Percentiles rank a stretch among this genome's conserved stretches.
Conservation (phyloP, 352 stramenopile genomes). For the Pythium dissotocum region DNA sequence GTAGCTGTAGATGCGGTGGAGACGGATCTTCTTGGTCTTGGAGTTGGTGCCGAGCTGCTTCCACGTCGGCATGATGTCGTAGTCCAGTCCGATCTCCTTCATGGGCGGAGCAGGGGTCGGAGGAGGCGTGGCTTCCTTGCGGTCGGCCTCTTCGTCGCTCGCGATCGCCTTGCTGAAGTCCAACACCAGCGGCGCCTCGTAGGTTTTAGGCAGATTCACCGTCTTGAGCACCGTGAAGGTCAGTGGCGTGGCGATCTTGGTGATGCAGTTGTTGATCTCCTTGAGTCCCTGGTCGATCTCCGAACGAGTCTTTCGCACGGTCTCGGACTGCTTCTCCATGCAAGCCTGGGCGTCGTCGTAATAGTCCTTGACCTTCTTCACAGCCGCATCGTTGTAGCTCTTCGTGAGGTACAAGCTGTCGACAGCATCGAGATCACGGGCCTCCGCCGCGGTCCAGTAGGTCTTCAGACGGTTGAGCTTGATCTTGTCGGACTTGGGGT, state of each 20-base stretch:
- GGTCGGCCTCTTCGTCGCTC: neutral
- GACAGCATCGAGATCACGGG: neutral
- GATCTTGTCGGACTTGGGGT: constrained; percentile 7
- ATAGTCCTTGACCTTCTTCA: constrained; percentile 9
- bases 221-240: constrained; percentile 4
- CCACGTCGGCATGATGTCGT: constrained; percentile 1
- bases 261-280: constrained; percentile 7
- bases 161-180: neutral
- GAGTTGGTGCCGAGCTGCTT: neutral
- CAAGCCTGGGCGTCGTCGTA: constrained; percentile 14
- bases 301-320: neutral
- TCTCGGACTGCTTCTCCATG: constrained; percentile 7
- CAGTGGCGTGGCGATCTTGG: constrained; percentile 1
- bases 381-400: neutral
- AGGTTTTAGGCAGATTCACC: neutral
- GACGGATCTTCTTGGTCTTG: constrained; percentile 10
- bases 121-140: neutral
- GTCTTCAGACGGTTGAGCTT: neutral
- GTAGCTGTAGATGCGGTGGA: neutral
- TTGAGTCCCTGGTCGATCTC: neutral
- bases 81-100: neutral
- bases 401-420: too few relatives aligned
- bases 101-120: neutral
- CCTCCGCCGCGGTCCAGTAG: constrained; percentile 3
- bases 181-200: neutral